phyloP scores from a whole-genome alignment of 805 yeast genomes.

The Candida vartiovaarae region DNA sequence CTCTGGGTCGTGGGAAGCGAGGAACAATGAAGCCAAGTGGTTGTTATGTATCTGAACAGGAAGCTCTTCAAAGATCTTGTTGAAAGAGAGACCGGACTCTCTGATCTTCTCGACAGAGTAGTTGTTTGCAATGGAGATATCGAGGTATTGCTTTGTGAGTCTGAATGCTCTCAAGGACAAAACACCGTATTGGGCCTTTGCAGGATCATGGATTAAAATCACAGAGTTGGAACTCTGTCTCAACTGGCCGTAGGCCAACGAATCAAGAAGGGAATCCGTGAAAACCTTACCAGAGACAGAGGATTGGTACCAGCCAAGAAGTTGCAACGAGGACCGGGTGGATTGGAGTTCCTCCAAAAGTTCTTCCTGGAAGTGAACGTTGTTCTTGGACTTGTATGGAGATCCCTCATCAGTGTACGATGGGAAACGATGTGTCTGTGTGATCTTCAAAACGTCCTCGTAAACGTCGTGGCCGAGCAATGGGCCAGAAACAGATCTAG shows the following conservation, averaged over 20 bases:
- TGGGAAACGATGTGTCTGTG: slow-evolving; percentile 68
- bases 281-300: slow-evolving; percentile 64
- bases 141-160: slow-evolving; percentile 54
- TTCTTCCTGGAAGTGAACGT: slow-evolving; percentile 62
- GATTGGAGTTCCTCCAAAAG: slow-evolving; percentile 53
- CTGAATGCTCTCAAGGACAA: slow-evolving; percentile 64
- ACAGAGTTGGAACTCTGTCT: slow-evolving; percentile 43
- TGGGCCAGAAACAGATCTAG: slow-evolving; percentile 61
- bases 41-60: slow-evolving; percentile 62
- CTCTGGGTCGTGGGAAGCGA: slow-evolving; percentile 27
- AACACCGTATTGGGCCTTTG: slow-evolving; percentile 55
- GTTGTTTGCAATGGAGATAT: slow-evolving; percentile 40
- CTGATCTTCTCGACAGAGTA: slow-evolving; percentile 62
- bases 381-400: slow-evolving; percentile 53
- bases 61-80: slow-evolving; percentile 65
- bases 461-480: slow-evolving; percentile 67
- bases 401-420: slow-evolving; percentile 49
- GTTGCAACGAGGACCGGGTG: slow-evolving; percentile 59
- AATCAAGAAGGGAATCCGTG: slow-evolving; percentile 59
- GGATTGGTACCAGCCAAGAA: slow-evolving; percentile 78
- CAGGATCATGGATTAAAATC: slow-evolving; percentile 62
- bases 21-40: slow-evolving; percentile 52
- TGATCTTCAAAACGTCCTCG: slow-evolving; percentile 35
- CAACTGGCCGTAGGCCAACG: slow-evolving; percentile 58
- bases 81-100: slow-evolving; percentile 51